Percentiles rank a stretch among this genome's conserved stretches.
Conservation (phyloP, 345 rosid species). For the Carallia pectinifolia region DNA sequence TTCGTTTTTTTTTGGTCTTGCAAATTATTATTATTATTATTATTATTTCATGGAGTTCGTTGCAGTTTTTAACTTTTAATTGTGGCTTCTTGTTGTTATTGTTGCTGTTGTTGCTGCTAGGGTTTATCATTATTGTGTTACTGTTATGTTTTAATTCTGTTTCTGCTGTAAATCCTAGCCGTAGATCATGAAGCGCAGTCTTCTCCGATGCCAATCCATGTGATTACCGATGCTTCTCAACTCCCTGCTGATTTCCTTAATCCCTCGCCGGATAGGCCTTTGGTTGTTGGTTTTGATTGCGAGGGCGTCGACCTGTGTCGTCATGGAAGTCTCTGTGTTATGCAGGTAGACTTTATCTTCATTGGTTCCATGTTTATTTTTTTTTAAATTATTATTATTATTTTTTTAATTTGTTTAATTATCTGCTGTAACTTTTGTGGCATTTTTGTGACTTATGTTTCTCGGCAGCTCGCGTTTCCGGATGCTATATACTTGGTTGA, state of each 20-base stretch:
- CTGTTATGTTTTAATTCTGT: too few relatives aligned
- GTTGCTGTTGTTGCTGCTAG: too few relatives aligned
- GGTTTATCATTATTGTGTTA: too few relatives aligned
- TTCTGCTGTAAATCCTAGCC: background rate
- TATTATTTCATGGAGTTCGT: too few relatives aligned
- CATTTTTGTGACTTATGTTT: conserved; percentile 5
- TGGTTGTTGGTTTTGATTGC: conserved; percentile 87
- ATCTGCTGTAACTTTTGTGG: background rate
- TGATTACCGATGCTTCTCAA: conserved; percentile 65
- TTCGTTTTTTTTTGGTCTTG: background rate
- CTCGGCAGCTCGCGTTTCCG: conserved; percentile 84
- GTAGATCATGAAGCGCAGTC: conserved; percentile 40
- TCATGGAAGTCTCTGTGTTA: conserved; percentile 74
- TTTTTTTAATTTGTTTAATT: too few relatives aligned
- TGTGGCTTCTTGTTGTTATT: too few relatives aligned
- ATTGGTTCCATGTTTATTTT: background rate
- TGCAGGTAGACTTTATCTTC: conserved; percentile 58
- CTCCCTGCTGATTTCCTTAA: conserved; percentile 78
- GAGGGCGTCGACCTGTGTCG: conserved; percentile 93
- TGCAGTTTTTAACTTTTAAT: too few relatives aligned
- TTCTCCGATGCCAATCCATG: conserved; percentile 52
- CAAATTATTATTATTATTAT: too few relatives aligned
- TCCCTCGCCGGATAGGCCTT: conserved; percentile 55
- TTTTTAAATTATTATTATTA: background rate
- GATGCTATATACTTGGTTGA: conserved; percentile 90